Evolutionary conservation across 2,329 filamentous ascomycete species (phyloP), one percentile per base, ranked within the genome.

Genomic region (Penicillium expansum): DNA sequence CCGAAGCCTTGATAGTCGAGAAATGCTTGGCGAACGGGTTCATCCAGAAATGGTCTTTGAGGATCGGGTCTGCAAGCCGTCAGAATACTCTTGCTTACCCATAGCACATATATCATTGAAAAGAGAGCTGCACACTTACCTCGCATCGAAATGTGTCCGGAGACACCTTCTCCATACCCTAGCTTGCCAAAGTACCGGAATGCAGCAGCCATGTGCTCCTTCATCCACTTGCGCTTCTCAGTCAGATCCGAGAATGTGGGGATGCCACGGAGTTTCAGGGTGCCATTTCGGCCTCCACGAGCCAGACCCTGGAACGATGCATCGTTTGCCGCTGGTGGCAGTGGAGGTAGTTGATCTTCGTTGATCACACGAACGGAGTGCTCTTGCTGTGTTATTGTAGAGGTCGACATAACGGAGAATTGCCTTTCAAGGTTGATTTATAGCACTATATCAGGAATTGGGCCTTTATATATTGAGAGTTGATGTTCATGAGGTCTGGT

Each of bases 181-280:
- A 70, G 58, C 57, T 75, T 75, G 10, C 74, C 75, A 48, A 77
- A 77, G 51, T 72, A 72, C 0, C 75, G 71, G 47, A 77, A 75
- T 4, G 74, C 74, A 30, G 73, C 75, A 1, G 75, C 75, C 69
- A 76, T 76, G 45, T 77, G 75, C 57, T 81, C 77, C 64, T 82
- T 84, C 60, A 83, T 76, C 69, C 82, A 82, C 56, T 80, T 72
- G 29, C 81, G 76, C 61, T 83, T 75, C 51, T 78, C 71, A 10
- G 74, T 69, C n/a, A 70, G 69, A 55, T 78, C 70, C 5, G 66
- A 66, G 58, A 78, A 77, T 18, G 65, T 73, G 8, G 76, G 76
- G 33, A 75, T 74, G 1, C 73, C 73, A 2, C 60, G 65, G 7
- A 75, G 62, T 58, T 75, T 75, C 52, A 75, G 61, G 0, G 67